Conservation (phyloP, 306 rosid genomes). For the Myrica gale region DNA sequence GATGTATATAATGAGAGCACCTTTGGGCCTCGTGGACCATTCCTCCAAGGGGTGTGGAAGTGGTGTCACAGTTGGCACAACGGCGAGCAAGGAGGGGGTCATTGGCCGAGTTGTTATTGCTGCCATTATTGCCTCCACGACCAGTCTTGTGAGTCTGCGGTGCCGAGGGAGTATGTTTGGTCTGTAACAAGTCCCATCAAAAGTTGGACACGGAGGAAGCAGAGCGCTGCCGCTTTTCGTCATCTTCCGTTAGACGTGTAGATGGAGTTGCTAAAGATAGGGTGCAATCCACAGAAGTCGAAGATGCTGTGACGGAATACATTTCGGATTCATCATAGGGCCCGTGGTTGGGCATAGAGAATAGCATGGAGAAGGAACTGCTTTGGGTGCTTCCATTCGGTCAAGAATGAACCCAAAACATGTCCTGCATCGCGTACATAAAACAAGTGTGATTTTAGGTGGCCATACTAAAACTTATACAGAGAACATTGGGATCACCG, state of each 20-base stretch:
- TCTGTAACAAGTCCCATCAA: constrained; percentile 79
- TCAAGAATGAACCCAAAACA: too few species aligned
- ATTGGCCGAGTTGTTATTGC: background rate
- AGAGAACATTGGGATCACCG: too few species aligned
- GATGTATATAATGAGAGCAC: constrained; percentile 28
- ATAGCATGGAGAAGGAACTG: background rate
- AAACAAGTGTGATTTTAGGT: too few species aligned
- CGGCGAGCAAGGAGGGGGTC: constrained; percentile 92
- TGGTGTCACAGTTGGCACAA: constrained; percentile 96
- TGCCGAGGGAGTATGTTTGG: constrained; percentile 40
- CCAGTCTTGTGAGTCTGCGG: constrained; percentile 29
- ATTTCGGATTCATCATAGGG: background rate
- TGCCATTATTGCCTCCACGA: constrained; percentile 20
- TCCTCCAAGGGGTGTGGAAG: constrained; percentile 99
- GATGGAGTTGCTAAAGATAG: background rate
- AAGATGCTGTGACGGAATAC: background rate
- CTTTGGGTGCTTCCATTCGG: too few species aligned
- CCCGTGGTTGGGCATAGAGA: background rate
- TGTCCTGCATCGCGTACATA: too few species aligned
- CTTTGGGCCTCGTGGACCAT: constrained; percentile 98
- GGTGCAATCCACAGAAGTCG: background rate
- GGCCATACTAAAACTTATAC: too few species aligned
- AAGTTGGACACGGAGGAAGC: constrained; percentile 45
- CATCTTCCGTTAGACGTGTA: background rate
- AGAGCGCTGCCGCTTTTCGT: constrained; percentile 10